Conservation (phyloP, 179 eudicot genomes). For the Drosera spatulata region DNA sequence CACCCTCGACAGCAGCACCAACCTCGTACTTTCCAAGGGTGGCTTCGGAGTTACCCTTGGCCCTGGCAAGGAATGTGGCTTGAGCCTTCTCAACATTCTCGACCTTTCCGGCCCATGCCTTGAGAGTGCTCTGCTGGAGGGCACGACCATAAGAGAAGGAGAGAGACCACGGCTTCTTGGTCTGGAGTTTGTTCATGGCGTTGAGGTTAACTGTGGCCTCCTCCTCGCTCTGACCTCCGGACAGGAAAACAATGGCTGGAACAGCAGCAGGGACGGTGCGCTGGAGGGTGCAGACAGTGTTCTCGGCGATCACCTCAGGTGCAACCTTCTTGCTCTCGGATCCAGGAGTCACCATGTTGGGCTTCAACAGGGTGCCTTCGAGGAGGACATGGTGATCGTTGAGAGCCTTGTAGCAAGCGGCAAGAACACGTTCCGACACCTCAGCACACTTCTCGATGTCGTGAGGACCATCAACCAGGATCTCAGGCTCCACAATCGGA, state of each 20-base stretch:
- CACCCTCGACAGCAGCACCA: conserved; percentile 52
- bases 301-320: conserved; percentile 69
- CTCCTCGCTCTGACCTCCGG: conserved; percentile 95
- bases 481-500: conserved; percentile 88
- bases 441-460: conserved; percentile 81
- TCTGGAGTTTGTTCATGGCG: conserved; percentile 70
- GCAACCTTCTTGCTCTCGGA: conserved; percentile 67
- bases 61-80: conserved; percentile 52
- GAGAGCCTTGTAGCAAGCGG: conserved; percentile 84
- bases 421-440: conserved; percentile 81
- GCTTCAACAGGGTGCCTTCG: conserved; percentile 13
- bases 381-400: conserved; percentile 91
- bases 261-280: conserved; percentile 81
- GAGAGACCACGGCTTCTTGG: conserved; percentile 81
- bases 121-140: conserved; percentile 81
- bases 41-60: conserved; percentile 84
- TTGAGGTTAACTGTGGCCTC: conserved; percentile 76
- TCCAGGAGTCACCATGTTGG: conserved; percentile 92
- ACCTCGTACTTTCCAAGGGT: conserved; percentile 74
- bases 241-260: conserved; percentile 75
- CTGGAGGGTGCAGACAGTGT: conserved; percentile 73
- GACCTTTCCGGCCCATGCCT: conserved; percentile 72
- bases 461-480: conserved; percentile 79
- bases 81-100: conserved; percentile 69
- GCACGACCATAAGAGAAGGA: conserved; percentile 89